A percentile compares a stretch with the other conserved stretches of the same genome.
phyloP scores from a whole-genome alignment of 2,329 filamentous ascomycete genomes.

The Fusarium algeriense region DNA sequence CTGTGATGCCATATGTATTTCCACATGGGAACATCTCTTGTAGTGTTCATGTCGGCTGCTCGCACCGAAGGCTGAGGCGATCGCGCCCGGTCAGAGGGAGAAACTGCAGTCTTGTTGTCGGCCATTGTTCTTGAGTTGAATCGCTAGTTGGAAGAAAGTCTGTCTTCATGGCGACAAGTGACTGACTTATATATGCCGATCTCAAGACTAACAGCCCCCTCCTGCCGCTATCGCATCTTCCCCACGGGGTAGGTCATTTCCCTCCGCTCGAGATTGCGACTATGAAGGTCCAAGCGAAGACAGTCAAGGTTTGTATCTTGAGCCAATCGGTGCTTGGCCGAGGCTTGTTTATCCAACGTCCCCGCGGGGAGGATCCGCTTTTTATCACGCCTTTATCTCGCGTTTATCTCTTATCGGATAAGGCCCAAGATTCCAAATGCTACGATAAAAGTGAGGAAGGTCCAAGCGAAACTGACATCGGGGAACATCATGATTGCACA shows the following conservation, averaged over 20 bases:
- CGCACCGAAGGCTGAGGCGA: constrained; percentile 2
- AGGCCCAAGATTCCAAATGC: too few relatives aligned
- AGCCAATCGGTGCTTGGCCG: neutral
- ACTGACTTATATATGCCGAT: constrained; percentile 4
- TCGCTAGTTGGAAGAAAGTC: too few relatives aligned
- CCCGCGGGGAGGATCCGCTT: neutral
- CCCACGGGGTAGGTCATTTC: constrained; percentile 9
- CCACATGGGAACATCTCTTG: neutral
- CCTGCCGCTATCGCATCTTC: neutral
- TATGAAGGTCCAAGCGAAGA: constrained; percentile 7
- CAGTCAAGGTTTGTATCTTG: neutral
- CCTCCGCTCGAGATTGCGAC: neutral
- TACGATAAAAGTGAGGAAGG: neutral
- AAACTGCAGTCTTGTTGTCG: constrained; percentile 9
- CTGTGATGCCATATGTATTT: constrained; percentile 23
- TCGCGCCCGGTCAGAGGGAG: neutral
- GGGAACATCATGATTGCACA: neutral
- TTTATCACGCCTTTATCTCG: neutral
- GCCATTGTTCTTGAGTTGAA: neutral
- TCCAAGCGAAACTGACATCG: neutral
- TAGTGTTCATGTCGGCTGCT: neutral
- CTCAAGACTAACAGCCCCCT: neutral
- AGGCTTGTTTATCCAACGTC: neutral
- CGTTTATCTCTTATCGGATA: constrained; percentile 4
- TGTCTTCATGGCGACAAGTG: neutral